phyloP scores from a whole-genome alignment of 495 filamentous ascomycete species.

The Chlorociboria aeruginascens region DNA sequence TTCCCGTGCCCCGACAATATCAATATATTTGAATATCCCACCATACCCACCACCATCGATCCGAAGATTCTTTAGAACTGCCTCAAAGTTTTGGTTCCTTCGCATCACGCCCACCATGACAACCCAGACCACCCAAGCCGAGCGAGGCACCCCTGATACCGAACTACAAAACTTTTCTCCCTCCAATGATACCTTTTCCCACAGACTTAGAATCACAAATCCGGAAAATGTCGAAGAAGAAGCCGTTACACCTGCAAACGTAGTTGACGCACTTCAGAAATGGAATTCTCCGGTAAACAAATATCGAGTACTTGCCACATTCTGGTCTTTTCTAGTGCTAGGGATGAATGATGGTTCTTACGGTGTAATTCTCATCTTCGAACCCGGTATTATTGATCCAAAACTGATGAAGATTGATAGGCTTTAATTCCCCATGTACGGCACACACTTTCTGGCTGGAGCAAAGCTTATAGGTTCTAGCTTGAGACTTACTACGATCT shows the following conservation, averaged over 20 bases:
- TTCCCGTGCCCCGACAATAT: no score
- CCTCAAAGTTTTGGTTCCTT: no score
- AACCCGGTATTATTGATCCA: neutral
- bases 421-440: slow-evolving; percentile 48
- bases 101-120: no score
- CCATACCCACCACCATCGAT: no score
- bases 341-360: slow-evolving; percentile 75
- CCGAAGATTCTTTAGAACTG: no score
- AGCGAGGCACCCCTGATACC: no score
- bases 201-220: neutral
- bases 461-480: slow-evolving; percentile 16
- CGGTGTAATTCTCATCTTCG: slow-evolving; percentile 40
- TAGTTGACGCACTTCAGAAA: slow-evolving; percentile 23
- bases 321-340: slow-evolving; percentile 66
- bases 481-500: slow-evolving; percentile 58
- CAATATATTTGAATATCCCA: no score
- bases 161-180: no score
- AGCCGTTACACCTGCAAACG: neutral
- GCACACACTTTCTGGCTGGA: neutral
- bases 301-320: slow-evolving; percentile 48
- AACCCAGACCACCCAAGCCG: no score
- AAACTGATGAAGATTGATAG: slow-evolving; percentile 18
- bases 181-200: neutral
- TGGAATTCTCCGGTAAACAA: slow-evolving; percentile 65
- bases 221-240: neutral